phyloP scores from a whole-genome alignment of 1,284 basidiomycete species.

The Coniferiporia sulphurascens region DNA sequence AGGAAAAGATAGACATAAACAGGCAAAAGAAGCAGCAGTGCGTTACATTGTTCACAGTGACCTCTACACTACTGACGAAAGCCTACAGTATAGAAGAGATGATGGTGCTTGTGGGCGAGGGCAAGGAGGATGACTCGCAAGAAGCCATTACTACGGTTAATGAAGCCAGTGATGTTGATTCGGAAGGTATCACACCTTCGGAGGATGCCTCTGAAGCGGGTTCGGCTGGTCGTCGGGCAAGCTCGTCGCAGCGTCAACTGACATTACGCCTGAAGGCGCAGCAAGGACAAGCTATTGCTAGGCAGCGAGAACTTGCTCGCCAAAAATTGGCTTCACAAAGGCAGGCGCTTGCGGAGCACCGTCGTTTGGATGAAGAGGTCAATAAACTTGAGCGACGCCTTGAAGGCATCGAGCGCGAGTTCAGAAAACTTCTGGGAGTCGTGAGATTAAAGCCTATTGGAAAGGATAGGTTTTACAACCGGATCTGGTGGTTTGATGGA shows the following conservation, averaged over 20 bases:
- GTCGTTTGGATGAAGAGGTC: slow-evolving; percentile 83
- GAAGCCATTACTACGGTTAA: slow-evolving; percentile 30
- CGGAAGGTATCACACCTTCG: slow-evolving; percentile 36
- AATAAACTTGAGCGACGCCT: slow-evolving; percentile 74
- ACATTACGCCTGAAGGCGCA: slow-evolving; percentile 51
- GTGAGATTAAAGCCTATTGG: slow-evolving; percentile 87
- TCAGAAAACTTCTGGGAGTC: slow-evolving; percentile 79
- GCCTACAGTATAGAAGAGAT: slow-evolving; percentile 69
- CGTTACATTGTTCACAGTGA: slow-evolving; percentile 32
- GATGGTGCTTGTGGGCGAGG: slow-evolving; percentile 54
- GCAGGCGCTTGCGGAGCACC: slow-evolving; percentile 69
- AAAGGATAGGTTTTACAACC: slow-evolving; percentile 89
- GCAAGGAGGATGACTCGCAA: slow-evolving; percentile 38
- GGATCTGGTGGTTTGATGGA: slow-evolving; percentile 98
- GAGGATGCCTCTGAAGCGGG: slow-evolving; percentile 50
- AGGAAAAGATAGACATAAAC: slow-evolving; percentile 94
- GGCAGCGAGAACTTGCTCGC: slow-evolving; percentile 69
- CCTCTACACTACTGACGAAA: slow-evolving; percentile 5
- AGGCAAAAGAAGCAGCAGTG: slow-evolving; percentile 82
- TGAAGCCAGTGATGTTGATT: slow-evolving; percentile 62
- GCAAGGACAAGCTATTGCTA: slow-evolving; percentile 52
- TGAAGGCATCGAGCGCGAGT: slow-evolving; percentile 89
- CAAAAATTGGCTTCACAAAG: slow-evolving; percentile 69
- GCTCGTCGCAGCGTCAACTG: slow-evolving; percentile 45
- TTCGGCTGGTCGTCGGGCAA: slow-evolving; percentile 40